These are phyloP conservation scores for Colletotrichum orchidophilum DNA, from an alignment of 2,329 filamentous ascomycete species.

Conservation along the genomic window DNA sequence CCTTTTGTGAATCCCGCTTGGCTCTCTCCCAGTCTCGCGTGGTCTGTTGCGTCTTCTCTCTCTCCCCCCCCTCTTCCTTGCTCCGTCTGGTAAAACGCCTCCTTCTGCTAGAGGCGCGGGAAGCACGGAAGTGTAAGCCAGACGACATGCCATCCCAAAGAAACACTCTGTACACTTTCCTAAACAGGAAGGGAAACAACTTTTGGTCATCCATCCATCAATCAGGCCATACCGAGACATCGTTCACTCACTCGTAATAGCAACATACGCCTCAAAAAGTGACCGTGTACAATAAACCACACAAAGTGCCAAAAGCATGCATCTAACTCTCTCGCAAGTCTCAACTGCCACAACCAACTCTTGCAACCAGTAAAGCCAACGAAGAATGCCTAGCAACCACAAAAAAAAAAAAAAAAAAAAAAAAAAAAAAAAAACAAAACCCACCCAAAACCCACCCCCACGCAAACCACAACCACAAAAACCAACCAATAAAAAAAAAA, in stretches of 20 bases:
- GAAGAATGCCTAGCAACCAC: background rate
- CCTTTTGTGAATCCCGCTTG: background rate
- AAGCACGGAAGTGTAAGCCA: background rate
- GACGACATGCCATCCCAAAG: constrained; percentile 26
- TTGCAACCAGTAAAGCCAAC: background rate
- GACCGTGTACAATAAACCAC: background rate
- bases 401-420: too few species aligned
- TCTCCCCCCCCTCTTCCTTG: background rate
- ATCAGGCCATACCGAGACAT: background rate
- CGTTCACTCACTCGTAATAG: background rate
- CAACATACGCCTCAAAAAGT: background rate
- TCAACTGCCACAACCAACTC: too few species aligned
- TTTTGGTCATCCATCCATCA: background rate
- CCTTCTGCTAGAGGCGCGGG: background rate
- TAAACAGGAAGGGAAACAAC: background rate
- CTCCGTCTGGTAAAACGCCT: background rate
- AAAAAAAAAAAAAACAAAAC: too few species aligned
- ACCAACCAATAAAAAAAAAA: too few species aligned
- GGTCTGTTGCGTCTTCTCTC: background rate
- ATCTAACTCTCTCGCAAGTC: too few species aligned
- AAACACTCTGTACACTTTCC: background rate
- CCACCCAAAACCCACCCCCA: too few species aligned
- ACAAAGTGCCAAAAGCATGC: background rate
- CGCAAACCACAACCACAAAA: too few species aligned
- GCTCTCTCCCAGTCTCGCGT: background rate